These are phyloP conservation scores for Lecanicillium sp. DNA, from an alignment of 2,329 filamentous ascomycete genomes.

Conservation along the genomic window DNA sequence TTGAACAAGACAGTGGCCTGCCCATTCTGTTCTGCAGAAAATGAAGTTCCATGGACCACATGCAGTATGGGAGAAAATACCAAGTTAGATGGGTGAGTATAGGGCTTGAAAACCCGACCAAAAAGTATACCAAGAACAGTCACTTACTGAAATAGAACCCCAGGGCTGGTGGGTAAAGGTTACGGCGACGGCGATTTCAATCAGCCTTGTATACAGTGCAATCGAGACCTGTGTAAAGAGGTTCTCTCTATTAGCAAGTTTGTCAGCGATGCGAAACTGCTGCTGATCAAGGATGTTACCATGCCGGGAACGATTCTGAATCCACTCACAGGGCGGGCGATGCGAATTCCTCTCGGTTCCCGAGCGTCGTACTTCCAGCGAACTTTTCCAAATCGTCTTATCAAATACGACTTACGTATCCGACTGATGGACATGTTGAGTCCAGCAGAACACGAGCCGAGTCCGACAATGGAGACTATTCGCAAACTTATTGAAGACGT, in stretches of 20 bases:
- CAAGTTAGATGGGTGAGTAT: slow-evolving; percentile 41
- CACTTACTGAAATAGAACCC: too few relatives aligned
- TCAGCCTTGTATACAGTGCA: slow-evolving; percentile 42
- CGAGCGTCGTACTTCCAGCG: slow-evolving; percentile 17
- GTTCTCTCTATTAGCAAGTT: slow-evolving; percentile 53
- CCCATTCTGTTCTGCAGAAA: slow-evolving; percentile 36
- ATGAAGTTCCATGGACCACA: slow-evolving; percentile 53
- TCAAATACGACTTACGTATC: slow-evolving; percentile 36
- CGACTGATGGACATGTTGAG: slow-evolving; percentile 32
- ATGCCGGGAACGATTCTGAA: slow-evolving; percentile 63
- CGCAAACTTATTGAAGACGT: slow-evolving; percentile 39
- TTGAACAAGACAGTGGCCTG: slow-evolving; percentile 42
- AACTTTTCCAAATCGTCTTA: slow-evolving; percentile 50
- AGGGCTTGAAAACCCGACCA: slow-evolving; percentile 9
- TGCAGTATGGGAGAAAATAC: slow-evolving; percentile 27
- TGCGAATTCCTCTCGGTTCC: slow-evolving; percentile 16
- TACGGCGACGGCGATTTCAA: slow-evolving; percentile 52
- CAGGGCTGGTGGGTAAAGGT: slow-evolving; percentile 39
- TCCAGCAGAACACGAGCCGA: slow-evolving; percentile 13
- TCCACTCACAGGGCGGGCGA: slow-evolving; percentile 40
- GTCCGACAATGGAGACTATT: slow-evolving; percentile 41
- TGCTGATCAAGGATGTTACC: slow-evolving; percentile 39
- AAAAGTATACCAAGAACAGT: too few relatives aligned
- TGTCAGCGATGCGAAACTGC: slow-evolving; percentile 39
- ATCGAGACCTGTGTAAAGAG: slow-evolving; percentile 42